These are phyloP conservation scores for Herpotrichia juniperi DNA, from an alignment of 2,329 filamentous ascomycete genomes.

Conservation along the genomic window DNA sequence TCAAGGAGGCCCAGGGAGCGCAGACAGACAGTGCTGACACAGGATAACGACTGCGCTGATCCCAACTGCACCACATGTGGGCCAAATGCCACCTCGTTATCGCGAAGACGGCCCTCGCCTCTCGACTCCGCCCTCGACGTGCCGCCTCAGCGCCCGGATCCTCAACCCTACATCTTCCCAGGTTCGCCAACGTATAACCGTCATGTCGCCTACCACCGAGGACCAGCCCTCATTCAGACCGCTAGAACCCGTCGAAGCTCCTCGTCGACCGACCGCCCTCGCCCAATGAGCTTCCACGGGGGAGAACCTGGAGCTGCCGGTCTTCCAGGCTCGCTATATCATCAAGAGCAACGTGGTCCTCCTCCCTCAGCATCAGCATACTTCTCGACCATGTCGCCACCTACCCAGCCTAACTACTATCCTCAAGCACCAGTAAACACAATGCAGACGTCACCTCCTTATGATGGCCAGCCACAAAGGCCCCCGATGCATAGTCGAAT, in stretches of 20 bases:
- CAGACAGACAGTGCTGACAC: constrained; percentile 16
- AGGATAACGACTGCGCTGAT: constrained; percentile 35
- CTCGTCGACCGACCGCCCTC: constrained; percentile 22
- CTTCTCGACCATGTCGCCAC: constrained; percentile 22
- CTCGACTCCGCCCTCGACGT: constrained; percentile 36
- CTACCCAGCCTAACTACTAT: constrained; percentile 18
- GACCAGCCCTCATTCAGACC: constrained; percentile 36
- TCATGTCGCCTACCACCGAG: constrained; percentile 28
- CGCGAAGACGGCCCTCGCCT: constrained; percentile 20
- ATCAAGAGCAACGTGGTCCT: constrained; percentile 36
- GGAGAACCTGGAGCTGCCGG: constrained; percentile 21
- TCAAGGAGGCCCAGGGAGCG: constrained; percentile 20
- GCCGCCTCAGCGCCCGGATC: constrained; percentile 33
- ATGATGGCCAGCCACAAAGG: constrained; percentile 22
- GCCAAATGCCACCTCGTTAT: constrained; percentile 17
- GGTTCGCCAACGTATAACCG: constrained; percentile 35
- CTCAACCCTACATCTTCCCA: constrained; percentile 31
- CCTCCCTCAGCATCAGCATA: constrained; percentile 39
- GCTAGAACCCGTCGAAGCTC: constrained; percentile 31
- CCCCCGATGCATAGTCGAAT: constrained; percentile 27
- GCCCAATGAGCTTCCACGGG: constrained; percentile 42
- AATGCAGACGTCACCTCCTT: constrained; percentile 24
- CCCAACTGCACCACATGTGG: constrained; percentile 39
- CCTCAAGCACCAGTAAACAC: constrained; percentile 15
- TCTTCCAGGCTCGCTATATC: constrained; percentile 20